phyloP scores from a whole-genome alignment of 108 stramenopile species.

The Epipyxis sp. region DNA sequence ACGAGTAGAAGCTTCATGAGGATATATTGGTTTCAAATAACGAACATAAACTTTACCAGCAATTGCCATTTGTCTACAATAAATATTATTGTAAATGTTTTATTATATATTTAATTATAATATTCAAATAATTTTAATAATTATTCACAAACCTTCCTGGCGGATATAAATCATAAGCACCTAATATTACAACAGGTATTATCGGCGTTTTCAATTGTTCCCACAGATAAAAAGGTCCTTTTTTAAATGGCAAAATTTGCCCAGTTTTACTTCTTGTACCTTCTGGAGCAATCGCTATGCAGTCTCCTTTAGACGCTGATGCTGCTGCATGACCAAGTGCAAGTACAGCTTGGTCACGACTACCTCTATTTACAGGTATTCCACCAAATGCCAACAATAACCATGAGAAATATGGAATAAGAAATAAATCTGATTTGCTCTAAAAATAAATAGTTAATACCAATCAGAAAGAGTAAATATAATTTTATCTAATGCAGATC shows the following conservation, averaged over 20 bases:
- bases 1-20: not conserved
- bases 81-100: no score
- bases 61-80: not conserved
- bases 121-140: no score
- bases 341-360: conserved; percentile 17
- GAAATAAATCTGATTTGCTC: conserved; percentile 11
- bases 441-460: not conserved
- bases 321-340: not conserved
- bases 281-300: conserved; percentile 13
- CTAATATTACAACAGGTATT: conserved; percentile 43
- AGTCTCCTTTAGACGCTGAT: not conserved
- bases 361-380: not conserved
- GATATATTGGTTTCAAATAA: conserved; percentile 11
- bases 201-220: conserved; percentile 53
- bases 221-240: conserved; percentile 51
- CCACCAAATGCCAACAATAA: conserved; percentile 22
- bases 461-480: not conserved
- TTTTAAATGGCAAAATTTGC: conserved; percentile 13
- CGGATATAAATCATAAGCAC: conserved; percentile 47
- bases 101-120: no score
- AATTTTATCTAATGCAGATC: not conserved
- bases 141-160: no score
- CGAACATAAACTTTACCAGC: conserved; percentile 12
- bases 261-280: conserved; percentile 13
- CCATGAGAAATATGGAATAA: conserved; percentile 29